phyloP scores from a whole-genome alignment of 352 stramenopile genomes.

The Peronospora belbahrii region DNA sequence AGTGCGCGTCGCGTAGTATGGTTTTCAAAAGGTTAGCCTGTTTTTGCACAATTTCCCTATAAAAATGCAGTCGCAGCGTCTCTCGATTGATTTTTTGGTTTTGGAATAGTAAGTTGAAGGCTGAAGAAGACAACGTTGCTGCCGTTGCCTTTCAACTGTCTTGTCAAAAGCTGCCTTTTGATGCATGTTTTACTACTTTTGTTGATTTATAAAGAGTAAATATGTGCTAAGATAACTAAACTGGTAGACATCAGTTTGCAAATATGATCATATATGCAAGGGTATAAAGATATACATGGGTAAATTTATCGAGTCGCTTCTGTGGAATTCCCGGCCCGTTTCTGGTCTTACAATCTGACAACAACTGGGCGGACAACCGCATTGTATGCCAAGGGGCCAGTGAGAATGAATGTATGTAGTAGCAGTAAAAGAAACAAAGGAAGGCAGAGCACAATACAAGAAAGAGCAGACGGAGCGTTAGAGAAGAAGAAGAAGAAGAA shows the following conservation, averaged over 20 bases:
- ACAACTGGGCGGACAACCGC: conserved; percentile 7
- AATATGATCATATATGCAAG: not conserved
- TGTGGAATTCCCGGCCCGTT: conserved; percentile 15
- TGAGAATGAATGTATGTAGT: conserved; percentile 21
- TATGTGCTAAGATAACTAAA: no score
- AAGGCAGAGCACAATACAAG: conserved; percentile 4
- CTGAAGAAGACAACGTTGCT: conserved; percentile 14
- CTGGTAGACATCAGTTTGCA: no score
- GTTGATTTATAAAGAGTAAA: no score
- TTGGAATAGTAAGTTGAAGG: no score
- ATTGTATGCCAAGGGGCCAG: conserved; percentile 24
- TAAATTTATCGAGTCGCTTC: conserved; percentile 7
- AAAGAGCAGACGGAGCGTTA: not conserved
- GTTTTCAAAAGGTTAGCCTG: no score
- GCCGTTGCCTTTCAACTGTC: not conserved
- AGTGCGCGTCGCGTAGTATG: no score
- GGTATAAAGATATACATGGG: not conserved
- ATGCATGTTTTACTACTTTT: no score
- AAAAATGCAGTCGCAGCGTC: no score
- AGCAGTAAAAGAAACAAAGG: conserved; percentile 13
- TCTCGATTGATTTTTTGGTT: no score
- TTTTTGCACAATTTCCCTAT: no score
- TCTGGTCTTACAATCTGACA: conserved; percentile 15
- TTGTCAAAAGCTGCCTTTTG: no score
- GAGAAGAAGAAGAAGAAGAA: not conserved